Conservation (phyloP, 2,329 filamentous ascomycete genomes). For the Plectosphaerella plurivora region DNA sequence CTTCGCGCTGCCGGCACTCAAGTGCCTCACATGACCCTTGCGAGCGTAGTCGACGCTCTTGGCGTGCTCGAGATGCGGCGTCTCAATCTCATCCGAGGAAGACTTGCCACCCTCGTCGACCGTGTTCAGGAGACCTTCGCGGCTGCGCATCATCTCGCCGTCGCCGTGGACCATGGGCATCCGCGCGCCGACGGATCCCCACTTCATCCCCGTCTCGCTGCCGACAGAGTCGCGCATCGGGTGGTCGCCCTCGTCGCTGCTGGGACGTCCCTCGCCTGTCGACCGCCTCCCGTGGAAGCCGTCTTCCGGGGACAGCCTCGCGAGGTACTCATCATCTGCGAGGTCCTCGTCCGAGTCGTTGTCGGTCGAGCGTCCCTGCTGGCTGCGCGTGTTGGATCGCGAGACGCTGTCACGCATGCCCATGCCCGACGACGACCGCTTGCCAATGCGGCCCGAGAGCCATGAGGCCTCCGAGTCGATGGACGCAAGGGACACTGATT, state of each 20-base stretch:
- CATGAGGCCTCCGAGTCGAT: conserved; percentile 95
- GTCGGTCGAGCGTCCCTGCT: conserved; percentile 17
- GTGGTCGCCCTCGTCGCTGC: conserved; percentile 54
- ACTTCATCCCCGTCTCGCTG: conserved; percentile 40
- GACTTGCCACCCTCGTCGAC: conserved; percentile 25
- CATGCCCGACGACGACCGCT: conserved; percentile 42
- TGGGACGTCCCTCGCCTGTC: conserved; percentile 47
- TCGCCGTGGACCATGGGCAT: conserved; percentile 54
- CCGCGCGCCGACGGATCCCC: conserved; percentile 44
- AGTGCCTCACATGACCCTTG: conserved; percentile 58
- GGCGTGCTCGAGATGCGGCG: conserved; percentile 53
- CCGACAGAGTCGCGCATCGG: conserved; percentile 6
- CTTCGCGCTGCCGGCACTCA: conserved; percentile 75
- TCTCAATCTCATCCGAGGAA: conserved; percentile 26
- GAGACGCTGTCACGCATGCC: conserved; percentile 37
- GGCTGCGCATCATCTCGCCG: conserved; percentile 38
- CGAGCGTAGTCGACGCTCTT: conserved; percentile 65
- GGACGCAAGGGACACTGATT: conserved; percentile 85
- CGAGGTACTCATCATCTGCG: conserved; percentile 72
- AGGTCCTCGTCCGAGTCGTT: conserved; percentile 59
- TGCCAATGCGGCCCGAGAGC: conserved; percentile 72
- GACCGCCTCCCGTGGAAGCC: conserved; percentile 29
- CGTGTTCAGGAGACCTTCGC: conserved; percentile 44
- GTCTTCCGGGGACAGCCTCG: conserved; percentile 19
- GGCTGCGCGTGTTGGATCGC: conserved; percentile 15